Base-by-base conservation (phyloP, 2,329 filamentous ascomycete genomes). In the Ascochyta pisi region DNA sequence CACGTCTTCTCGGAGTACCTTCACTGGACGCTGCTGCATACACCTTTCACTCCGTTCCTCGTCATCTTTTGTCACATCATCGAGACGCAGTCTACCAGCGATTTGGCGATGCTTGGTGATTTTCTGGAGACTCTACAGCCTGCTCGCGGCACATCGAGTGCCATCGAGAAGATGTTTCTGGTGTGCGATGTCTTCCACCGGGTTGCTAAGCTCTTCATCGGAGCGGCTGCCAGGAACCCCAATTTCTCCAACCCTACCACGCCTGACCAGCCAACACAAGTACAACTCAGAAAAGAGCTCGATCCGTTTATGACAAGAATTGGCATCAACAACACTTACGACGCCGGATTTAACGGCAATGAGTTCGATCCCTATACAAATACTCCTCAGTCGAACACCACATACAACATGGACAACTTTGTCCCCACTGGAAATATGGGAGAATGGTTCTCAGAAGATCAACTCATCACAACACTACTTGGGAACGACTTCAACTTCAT, bases 41-140 rank as follows among this genome's bases (percentile, higher is more conserved):
- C 54, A 57, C n/a, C 63, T 65, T 44, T 65, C 65, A 23, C 57
- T 6, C 55, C 55, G 2, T 58, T 70, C 16, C 57, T 76, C 19
- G 58, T 75, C 6, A 68, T 60, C 12, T 76, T 68, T 56, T 78
- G 49, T 22, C 55, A 78, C 16, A 65, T 77, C 26, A 76, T 70
- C 33, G 78, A 75, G 73, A 58, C 49, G 70, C 50, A 56, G 59
- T 59, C 44, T 12, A 45, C 47, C 1, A 49, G 43, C 27, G 46
- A 53, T 16, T 42, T 58, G 27, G 41, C 52, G 6, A 31, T 54
- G 47, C 57, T 56, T 6, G 46, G 39, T 19, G 52, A 51, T 12
- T 59, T 58, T 6, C 24, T 56, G 22, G 45, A 56, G 9, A 49
- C 48, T 10, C 29, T 59, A 2, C 47, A 56, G 29, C 57, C 55